phyloP scores from a whole-genome alignment of 306 rosid species.

The Vigna mungo region DNA sequence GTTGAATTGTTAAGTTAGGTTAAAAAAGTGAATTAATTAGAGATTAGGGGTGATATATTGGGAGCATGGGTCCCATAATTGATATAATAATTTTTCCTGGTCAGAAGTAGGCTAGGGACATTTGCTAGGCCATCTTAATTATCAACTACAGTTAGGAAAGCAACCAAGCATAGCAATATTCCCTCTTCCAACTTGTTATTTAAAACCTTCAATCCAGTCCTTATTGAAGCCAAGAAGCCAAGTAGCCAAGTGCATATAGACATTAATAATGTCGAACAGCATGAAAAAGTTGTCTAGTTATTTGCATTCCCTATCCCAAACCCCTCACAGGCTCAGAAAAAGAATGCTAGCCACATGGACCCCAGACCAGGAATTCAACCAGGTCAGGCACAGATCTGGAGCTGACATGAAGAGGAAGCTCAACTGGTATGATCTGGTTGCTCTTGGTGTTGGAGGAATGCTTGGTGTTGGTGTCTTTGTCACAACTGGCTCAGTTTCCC shows the following conservation, averaged over 20 bases:
- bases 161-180: constrained; percentile 42
- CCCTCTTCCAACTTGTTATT: constrained; percentile 56
- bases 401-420: constrained; percentile 92
- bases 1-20: neutral
- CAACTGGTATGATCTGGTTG: constrained; percentile 78
- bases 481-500: constrained; percentile 86
- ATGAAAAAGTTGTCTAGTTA: constrained; percentile 58
- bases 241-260: constrained; percentile 27
- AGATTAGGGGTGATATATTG: neutral
- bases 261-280: constrained; percentile 50
- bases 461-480: constrained; percentile 95
- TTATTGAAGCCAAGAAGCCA: constrained; percentile 51
- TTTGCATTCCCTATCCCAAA: constrained; percentile 75
- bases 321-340: constrained; percentile 79
- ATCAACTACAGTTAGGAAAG: constrained; percentile 38
- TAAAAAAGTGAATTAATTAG: neutral
- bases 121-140: constrained; percentile 30
- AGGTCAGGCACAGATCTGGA: constrained; percentile 87
- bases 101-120: constrained; percentile 51
- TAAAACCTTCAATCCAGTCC: constrained; percentile 56
- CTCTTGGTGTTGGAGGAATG: constrained; percentile 97
- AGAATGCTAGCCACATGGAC: constrained; percentile 97
- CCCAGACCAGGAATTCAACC: constrained; percentile 88
- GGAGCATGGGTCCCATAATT: constrained; percentile 1
- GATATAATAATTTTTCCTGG: constrained; percentile 10